These are phyloP conservation scores for Plasmodium adleri DNA, from an alignment of 169 alveolate species.

Conservation along the genomic window DNA sequence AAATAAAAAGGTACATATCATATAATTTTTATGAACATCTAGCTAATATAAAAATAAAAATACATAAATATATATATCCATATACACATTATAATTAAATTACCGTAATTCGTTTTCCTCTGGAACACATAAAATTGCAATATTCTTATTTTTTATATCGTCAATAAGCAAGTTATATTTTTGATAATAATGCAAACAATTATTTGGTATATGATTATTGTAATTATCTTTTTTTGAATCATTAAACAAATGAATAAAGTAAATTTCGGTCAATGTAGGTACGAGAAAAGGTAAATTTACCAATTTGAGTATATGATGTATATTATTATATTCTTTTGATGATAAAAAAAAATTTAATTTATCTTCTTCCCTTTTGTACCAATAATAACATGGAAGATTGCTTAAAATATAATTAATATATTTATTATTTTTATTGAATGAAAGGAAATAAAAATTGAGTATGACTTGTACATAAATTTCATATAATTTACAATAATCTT, in stretches of 20 bases:
- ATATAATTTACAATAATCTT: constrained; percentile 71
- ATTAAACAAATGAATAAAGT: constrained; percentile 71
- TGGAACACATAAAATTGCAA: constrained; percentile 64
- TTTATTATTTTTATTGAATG: constrained; percentile 75
- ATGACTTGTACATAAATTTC: constrained; percentile 74
- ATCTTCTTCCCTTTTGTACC: constrained; percentile 77
- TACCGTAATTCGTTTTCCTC: constrained; percentile 69
- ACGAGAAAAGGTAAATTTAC: constrained; percentile 62
- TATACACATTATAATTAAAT: background rate
- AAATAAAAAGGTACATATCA: too few relatives aligned
- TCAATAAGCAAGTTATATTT: constrained; percentile 61
- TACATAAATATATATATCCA: too few relatives aligned
- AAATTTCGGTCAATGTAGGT: constrained; percentile 74
- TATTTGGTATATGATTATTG: constrained; percentile 28
- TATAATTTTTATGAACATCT: too few relatives aligned
- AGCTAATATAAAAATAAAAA: too few relatives aligned
- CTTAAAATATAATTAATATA: constrained; percentile 64
- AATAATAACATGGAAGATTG: constrained; percentile 74
- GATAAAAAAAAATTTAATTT: constrained; percentile 60
- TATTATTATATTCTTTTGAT: constrained; percentile 48
- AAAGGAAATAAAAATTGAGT: constrained; percentile 73
- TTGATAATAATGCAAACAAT: constrained; percentile 45
- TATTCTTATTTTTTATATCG: constrained; percentile 44
- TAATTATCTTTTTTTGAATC: constrained; percentile 43
- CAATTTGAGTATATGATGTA: constrained; percentile 37